Base-by-base conservation (phyloP, 1,284 basidiomycete genomes). In the Cryptococcus sp. region DNA sequence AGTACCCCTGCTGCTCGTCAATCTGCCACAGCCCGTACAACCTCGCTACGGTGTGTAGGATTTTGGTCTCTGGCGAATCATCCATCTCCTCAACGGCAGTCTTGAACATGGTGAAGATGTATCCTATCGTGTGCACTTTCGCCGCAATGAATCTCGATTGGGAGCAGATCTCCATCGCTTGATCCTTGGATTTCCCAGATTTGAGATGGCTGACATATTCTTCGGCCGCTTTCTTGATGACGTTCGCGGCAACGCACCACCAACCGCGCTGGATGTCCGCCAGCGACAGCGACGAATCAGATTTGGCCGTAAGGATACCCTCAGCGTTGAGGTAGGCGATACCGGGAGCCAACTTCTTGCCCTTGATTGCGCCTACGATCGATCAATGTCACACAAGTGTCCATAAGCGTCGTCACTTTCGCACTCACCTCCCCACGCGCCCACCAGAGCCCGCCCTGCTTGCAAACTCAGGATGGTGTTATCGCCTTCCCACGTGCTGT, bases 1-100 rank as follows among this genome's bases (percentile, higher is more conserved):
- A 83, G 66, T 80, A 79, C 35, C 78, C 81, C 47, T 81, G 82
- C 72, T 83, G 82, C 78, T 84, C 83, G 69, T 84, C 83, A 65
- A 84, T 80, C 68, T 82, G 79, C 81, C 82, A 83, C 15, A 83
- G 72, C n/a, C 82, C 81, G 63, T 81, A 82, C 42, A 82, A 65
- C 51, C 66, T 65, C 55, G 76, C 78, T 42, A 79, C 69, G 7
- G 71, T 76, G 52, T 66, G 58, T 50, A 81, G 64, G 30, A 77
- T 69, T 25, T 77, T 73, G 48, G 69, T 75, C 65, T 78, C 75
- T 1, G 68, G 60, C 15, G 69, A 63, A 30, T 70, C 59, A 3
- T 68, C 66, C 57, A 79, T 71, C 61, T 76, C 76, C 48, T 76
- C 69, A 22, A 79, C 62, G 0, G 78, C 79, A 50, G 69, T 66